These are phyloP conservation scores for Ampelocalamus luodianensis DNA, from an alignment of 176 grass and related monocot genomes.

Conservation along the genomic window DNA sequence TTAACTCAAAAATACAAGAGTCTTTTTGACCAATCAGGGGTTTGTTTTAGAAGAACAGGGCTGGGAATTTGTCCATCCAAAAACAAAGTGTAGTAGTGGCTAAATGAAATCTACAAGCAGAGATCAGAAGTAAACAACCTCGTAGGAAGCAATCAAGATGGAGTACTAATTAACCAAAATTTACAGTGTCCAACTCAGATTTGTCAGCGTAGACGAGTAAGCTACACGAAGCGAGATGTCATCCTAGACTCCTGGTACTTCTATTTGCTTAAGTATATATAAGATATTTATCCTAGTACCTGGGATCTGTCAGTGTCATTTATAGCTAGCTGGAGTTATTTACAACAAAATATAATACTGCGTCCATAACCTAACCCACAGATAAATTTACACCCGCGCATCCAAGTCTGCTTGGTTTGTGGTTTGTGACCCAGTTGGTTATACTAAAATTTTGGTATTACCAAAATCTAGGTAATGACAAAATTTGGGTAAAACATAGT, in stretches of 20 bases:
- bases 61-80: neutral
- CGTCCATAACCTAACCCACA: neutral
- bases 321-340: neutral
- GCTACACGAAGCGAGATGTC: neutral
- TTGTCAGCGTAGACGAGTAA: neutral
- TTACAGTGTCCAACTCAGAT: neutral
- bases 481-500: too few relatives aligned
- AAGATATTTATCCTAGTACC: slow-evolving; percentile 16
- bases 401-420: too few relatives aligned
- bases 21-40: neutral
- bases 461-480: too few relatives aligned
- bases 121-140: neutral
- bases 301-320: slow-evolving; percentile 24
- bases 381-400: neutral
- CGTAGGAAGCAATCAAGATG: slow-evolving; percentile 4
- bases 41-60: neutral
- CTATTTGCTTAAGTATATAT: neutral
- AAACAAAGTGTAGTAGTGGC: neutral
- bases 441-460: too few relatives aligned
- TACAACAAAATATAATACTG: neutral
- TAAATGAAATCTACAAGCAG: neutral
- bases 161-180: neutral
- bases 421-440: too few relatives aligned
- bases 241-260: slow-evolving; percentile 25
- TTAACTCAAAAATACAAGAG: neutral